These are phyloP conservation scores for Globisporangium heterothallicum DNA, from an alignment of 352 stramenopile genomes.

Conservation along the genomic window DNA sequence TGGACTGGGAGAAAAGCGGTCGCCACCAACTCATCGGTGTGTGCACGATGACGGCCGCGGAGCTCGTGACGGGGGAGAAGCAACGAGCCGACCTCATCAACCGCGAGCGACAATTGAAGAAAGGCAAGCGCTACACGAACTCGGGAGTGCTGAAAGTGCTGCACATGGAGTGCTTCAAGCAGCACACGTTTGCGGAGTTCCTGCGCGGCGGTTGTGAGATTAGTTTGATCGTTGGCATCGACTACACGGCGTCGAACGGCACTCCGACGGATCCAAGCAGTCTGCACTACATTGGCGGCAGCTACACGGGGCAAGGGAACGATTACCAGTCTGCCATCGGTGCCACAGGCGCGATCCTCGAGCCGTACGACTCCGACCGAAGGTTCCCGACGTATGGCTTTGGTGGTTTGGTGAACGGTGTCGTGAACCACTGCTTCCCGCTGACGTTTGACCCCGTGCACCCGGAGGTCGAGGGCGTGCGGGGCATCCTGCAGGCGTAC, in stretches of 20 bases:
- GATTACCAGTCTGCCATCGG: constrained; percentile 77
- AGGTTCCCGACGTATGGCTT: constrained; percentile 81
- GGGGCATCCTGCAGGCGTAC: constrained; percentile 58
- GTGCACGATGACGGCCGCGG: constrained; percentile 39
- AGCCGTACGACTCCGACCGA: constrained; percentile 72
- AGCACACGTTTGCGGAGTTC: constrained; percentile 70
- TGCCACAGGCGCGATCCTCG: constrained; percentile 59
- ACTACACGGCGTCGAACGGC: constrained; percentile 76
- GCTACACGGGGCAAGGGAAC: constrained; percentile 56
- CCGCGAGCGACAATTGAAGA: constrained; percentile 49
- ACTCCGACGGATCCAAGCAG: constrained; percentile 35
- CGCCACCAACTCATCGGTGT: constrained; percentile 67
- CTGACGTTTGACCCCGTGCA: constrained; percentile 26
- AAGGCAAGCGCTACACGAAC: constrained; percentile 72
- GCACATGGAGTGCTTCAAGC: constrained; percentile 55
- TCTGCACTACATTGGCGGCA: constrained; percentile 57
- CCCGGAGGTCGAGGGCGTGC: constrained; percentile 57
- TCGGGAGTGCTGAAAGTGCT: constrained; percentile 57
- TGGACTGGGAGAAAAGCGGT: constrained; percentile 73
- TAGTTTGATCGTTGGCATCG: constrained; percentile 75
- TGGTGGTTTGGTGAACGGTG: constrained; percentile 58
- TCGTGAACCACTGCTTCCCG: constrained; percentile 61
- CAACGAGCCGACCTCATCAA: constrained; percentile 59
- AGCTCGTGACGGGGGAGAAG: constrained; percentile 54
- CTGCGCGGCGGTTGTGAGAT: constrained; percentile 64